Evolutionary conservation across 257 asterid genomes (phyloP), one percentile per base, ranked within the genome.

Genomic region (Solanum gandarillasii): DNA sequence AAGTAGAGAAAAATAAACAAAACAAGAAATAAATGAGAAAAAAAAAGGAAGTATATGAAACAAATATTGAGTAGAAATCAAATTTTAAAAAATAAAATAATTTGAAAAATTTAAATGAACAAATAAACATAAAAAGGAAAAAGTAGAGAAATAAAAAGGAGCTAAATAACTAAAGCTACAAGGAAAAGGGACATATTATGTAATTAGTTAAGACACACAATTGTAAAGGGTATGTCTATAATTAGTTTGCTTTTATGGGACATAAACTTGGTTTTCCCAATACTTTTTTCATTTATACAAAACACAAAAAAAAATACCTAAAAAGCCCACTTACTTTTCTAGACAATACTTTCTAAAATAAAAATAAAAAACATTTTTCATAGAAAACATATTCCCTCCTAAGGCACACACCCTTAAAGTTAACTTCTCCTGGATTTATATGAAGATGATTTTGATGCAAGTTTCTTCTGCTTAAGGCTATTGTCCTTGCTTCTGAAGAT

Each of bases 381-480:
- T 62, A 11, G 31, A 20, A 58, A 21, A 9, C 68, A 60, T 21
- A 20, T 60, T 60, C 68, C 29, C 12, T 60, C 68, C 6, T 1
- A 62, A 27, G 1, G 14, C 29, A n/a, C 67, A 55, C 31, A 4
- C 23, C 31, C 36, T 16, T 23, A 76, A 25, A 41, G 38, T 41
- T 14, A 25, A 75, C 58, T 87, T 48, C 27, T 84, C 89, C 93
- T 93, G 35, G 89, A 73, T 35, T 87, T 91, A 25, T 29, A 86
- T 5, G 87, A 86, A 89, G 90, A 87, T 16, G 94, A 90, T 88
- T 92, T 93, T 25, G 72, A 13, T 41, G 55, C 36, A 84, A 89
- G 85, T 83, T 93, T 93, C 89, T 94, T 94, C 67, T 87, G 86
- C 90, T 92, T 93, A 21, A 83, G 79, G 52, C 88, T 91, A 94